Conservation (phyloP, 352 stramenopile genomes). For the Albugo candida region DNA sequence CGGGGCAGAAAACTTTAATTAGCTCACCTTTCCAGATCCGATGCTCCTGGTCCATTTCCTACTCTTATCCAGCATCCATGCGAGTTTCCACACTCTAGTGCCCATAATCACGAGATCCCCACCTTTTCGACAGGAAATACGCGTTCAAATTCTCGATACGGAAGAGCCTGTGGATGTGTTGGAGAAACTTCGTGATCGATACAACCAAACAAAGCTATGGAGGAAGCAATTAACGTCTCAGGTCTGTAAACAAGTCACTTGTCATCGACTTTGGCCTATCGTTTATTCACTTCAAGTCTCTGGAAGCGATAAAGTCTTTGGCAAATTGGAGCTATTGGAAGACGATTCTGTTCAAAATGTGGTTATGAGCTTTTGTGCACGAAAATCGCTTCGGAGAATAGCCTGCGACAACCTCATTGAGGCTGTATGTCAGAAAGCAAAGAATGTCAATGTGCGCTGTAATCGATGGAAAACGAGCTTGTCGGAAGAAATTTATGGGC, state of each 20-base stretch:
- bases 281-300: slow-evolving; percentile 23
- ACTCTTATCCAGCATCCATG: too few species aligned
- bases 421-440: slow-evolving; percentile 17
- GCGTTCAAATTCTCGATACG: slow-evolving; percentile 13
- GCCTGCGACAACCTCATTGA: slow-evolving; percentile 16
- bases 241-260: slow-evolving; percentile 21
- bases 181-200: slow-evolving; percentile 21
- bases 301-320: slow-evolving; percentile 13
- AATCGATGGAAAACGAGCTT: slow-evolving; percentile 22
- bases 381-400: slow-evolving; percentile 13
- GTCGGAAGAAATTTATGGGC: slow-evolving; percentile 18
- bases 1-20: too few species aligned
- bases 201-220: slow-evolving; percentile 16
- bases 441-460: slow-evolving; percentile 12
- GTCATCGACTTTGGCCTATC: slow-evolving; percentile 16
- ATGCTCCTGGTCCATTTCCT: too few species aligned
- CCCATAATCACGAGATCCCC: too few species aligned
- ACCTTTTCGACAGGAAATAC: too few species aligned
- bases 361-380: slow-evolving; percentile 19
- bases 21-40: too few species aligned
- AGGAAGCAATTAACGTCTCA: slow-evolving; percentile 20
- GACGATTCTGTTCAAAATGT: slow-evolving; percentile 26
- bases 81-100: too few species aligned
- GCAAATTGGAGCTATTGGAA: slow-evolving; percentile 27
- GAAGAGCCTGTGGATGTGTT: slow-evolving; percentile 34